Conservation (phyloP, 2,329 filamentous ascomycete species). For the Hymenoscyphus infarciens region DNA sequence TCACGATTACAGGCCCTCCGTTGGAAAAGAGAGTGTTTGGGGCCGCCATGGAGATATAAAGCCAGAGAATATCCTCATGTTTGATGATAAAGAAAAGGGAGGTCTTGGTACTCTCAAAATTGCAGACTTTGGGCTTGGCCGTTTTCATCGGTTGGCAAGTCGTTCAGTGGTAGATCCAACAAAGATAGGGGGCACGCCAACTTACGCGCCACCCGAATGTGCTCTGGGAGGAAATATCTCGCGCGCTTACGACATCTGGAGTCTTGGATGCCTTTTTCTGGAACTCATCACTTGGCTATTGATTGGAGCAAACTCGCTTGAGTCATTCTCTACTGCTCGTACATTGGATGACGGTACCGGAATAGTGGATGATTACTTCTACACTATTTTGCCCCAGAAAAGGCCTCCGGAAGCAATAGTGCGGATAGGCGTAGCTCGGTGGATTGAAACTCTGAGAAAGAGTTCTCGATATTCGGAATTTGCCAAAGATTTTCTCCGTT, state of each 20-base stretch:
- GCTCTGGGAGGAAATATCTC: conserved; percentile 32
- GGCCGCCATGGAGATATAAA: conserved; percentile 38
- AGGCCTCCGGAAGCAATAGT: too few relatives aligned
- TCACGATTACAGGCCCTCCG: conserved; percentile 27
- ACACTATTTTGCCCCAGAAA: conserved; percentile 13
- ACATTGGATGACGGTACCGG: conserved; percentile 7
- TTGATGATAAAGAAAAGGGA: too few relatives aligned
- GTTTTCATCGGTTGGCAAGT: conserved; percentile 36
- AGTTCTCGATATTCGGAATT: too few relatives aligned
- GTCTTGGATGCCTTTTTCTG: conserved; percentile 37
- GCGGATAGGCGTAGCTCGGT: too few relatives aligned
- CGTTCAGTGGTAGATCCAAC: too few relatives aligned
- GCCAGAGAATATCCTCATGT: conserved; percentile 38
- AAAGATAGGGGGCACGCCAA: too few relatives aligned
- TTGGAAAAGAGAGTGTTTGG: conserved; percentile 23
- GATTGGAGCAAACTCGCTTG: conserved; percentile 25
- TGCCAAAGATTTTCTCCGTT: too few relatives aligned
- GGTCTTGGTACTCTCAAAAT: conserved; percentile 29
- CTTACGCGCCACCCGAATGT: conserved; percentile 41
- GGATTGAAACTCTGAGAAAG: too few relatives aligned
- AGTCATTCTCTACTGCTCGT: conserved; percentile 17
- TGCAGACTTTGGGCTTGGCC: conserved; percentile 35
- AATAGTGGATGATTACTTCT: conserved; percentile 27
- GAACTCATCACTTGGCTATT: conserved; percentile 39
- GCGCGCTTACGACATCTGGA: conserved; percentile 38